Percentiles rank a stretch among this genome's conserved stretches.
Conservation (phyloP, 1,284 basidiomycete species). For the Ustilago lituana region DNA sequence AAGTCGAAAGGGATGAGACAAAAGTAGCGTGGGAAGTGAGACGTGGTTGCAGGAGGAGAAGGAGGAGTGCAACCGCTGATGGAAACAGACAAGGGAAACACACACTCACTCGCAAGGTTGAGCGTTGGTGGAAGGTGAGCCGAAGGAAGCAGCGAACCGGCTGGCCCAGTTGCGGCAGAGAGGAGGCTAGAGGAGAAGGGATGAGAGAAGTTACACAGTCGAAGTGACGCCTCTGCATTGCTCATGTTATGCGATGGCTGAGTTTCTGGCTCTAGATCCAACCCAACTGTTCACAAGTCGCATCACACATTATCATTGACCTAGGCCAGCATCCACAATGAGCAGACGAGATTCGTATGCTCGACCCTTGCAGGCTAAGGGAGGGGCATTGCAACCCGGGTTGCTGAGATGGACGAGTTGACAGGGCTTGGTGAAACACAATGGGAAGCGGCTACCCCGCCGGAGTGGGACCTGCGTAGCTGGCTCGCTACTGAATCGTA, state of each 20-base stretch:
- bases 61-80: no score
- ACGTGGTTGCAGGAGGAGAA: background rate
- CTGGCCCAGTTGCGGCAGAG: no score
- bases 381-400: slow-evolving; percentile 3
- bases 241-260: slow-evolving; percentile 9
- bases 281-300: no score
- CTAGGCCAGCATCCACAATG: no score
- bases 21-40: slow-evolving; percentile 1
- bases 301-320: no score
- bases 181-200: background rate
- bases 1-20: slow-evolving; percentile 1
- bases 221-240: slow-evolving; percentile 16
- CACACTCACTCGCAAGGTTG: no score
- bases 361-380: background rate
- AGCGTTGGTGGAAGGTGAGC: background rate
- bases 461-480: no score
- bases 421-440: slow-evolving; percentile 3
- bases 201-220: slow-evolving; percentile 27
- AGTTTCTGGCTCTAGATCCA: slow-evolving; percentile 2
- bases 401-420: slow-evolving; percentile 10
- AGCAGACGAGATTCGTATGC: background rate
- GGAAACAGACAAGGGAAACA: background rate
- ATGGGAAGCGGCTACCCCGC: background rate
- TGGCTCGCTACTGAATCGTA: no score
- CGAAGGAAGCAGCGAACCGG: background rate